Percentiles rank a stretch among this genome's conserved stretches.
Evolutionary conservation across 768 basidiomycete genomes (phyloP).

Genomic region (Termitomyces sp.): DNA sequence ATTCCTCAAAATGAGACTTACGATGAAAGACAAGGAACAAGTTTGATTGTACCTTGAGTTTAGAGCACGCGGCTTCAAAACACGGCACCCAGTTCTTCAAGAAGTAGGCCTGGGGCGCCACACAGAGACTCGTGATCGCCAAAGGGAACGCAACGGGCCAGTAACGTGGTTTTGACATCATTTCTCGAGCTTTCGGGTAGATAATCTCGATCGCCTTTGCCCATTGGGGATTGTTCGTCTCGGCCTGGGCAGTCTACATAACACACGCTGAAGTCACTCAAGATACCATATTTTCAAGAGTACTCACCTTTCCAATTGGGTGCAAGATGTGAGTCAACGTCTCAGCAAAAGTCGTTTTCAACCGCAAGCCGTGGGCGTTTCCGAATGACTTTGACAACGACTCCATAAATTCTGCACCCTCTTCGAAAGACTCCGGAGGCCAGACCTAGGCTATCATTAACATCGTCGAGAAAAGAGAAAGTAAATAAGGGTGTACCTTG

Average conservation of each 20-base stretch:
- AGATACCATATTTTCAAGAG: neutral
- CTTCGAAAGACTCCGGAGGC: slow-evolving; percentile 91
- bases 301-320: slow-evolving; percentile 77
- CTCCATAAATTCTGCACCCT: slow-evolving; percentile 89
- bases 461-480: neutral
- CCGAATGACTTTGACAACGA: slow-evolving; percentile 79
- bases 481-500: slow-evolving; percentile 45
- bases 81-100: slow-evolving; percentile 75
- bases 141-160: slow-evolving; percentile 87
- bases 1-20: slow-evolving; percentile 7
- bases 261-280: slow-evolving; percentile 1
- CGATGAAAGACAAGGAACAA: neutral
- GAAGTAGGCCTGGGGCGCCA: slow-evolving; percentile 84
- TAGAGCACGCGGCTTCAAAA: slow-evolving; percentile 69
- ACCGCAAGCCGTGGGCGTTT: slow-evolving; percentile 75
- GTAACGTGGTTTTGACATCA: slow-evolving; percentile 87
- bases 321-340: slow-evolving; percentile 74
- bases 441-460: slow-evolving; percentile 59
- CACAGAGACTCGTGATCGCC: slow-evolving; percentile 78
- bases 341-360: slow-evolving; percentile 87
- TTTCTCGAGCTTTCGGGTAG: slow-evolving; percentile 76
- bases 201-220: slow-evolving; percentile 86
- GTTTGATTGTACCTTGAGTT: slow-evolving; percentile 82
- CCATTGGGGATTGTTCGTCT: slow-evolving; percentile 95
- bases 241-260: slow-evolving; percentile 83